phyloP scores from a whole-genome alignment of 768 basidiomycete species.

The Suillus plorans region DNA sequence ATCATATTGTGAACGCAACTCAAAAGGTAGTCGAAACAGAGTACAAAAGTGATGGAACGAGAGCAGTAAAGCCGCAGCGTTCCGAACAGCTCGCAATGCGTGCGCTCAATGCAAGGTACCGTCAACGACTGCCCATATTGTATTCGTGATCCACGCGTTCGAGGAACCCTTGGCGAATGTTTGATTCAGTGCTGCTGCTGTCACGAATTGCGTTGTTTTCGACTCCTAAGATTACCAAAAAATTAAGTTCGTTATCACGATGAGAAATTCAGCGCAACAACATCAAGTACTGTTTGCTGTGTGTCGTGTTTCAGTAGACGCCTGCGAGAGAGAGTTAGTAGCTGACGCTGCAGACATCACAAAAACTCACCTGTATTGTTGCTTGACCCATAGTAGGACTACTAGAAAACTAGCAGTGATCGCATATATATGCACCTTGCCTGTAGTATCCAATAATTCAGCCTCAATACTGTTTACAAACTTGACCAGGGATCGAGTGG shows the following conservation, averaged over 20 bases:
- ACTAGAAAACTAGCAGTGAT: neutral
- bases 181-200: neutral
- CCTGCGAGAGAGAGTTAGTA: neutral
- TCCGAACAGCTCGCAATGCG: too few relatives aligned
- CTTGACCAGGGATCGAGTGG: too few relatives aligned
- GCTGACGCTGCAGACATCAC: neutral
- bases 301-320: neutral
- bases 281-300: neutral
- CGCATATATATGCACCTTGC: neutral
- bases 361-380: neutral
- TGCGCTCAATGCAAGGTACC: neutral
- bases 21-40: too few relatives aligned
- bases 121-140: neutral
- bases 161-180: neutral
- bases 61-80: too few relatives aligned
- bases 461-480: neutral
- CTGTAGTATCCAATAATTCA: neutral
- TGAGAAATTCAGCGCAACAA: neutral
- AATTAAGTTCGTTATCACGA: neutral
- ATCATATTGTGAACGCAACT: too few relatives aligned
- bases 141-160: neutral
- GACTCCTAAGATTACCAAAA: neutral
- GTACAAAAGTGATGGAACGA: too few relatives aligned
- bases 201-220: neutral
- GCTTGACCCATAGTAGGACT: neutral